Percentiles rank a stretch among this genome's conserved stretches.
phyloP scores from a whole-genome alignment of 306 rosid genomes.

The Mimosa bimucronata region DNA sequence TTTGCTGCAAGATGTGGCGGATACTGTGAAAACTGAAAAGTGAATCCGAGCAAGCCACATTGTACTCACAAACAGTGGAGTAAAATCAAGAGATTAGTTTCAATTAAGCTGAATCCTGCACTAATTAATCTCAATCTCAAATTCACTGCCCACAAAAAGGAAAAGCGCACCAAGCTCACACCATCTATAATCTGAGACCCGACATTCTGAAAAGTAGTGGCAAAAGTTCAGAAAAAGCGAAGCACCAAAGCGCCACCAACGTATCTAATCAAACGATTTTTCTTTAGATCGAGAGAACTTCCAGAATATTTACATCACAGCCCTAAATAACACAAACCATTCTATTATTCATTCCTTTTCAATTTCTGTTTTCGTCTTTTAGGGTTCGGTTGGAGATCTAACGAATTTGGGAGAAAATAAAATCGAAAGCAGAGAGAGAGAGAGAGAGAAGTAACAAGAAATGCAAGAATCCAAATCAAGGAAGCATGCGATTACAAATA shows the following conservation, averaged over 20 bases:
- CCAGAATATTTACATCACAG: background rate
- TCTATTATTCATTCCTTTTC: background rate
- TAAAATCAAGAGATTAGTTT: no score
- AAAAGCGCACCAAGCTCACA: background rate
- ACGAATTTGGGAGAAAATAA: background rate
- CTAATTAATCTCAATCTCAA: background rate
- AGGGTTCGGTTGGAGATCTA: background rate
- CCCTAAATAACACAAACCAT: background rate
- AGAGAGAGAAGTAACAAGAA: no score
- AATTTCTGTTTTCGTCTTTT: background rate
- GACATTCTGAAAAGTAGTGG: background rate
- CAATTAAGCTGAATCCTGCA: background rate
- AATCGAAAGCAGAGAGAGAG: background rate
- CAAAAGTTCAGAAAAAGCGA: background rate
- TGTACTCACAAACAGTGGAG: no score
- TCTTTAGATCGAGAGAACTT: background rate
- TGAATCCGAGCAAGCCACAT: background rate
- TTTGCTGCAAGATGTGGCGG: background rate
- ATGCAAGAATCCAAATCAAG: background rate
- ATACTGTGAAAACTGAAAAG: background rate
- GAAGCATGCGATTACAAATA: background rate
- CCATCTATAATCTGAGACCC: background rate
- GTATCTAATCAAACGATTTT: background rate
- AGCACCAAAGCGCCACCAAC: background rate
- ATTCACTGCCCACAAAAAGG: background rate